Base-by-base conservation (phyloP, 371 early-diverging fungal species). In the Lichtheimia hyalospora region DNA sequence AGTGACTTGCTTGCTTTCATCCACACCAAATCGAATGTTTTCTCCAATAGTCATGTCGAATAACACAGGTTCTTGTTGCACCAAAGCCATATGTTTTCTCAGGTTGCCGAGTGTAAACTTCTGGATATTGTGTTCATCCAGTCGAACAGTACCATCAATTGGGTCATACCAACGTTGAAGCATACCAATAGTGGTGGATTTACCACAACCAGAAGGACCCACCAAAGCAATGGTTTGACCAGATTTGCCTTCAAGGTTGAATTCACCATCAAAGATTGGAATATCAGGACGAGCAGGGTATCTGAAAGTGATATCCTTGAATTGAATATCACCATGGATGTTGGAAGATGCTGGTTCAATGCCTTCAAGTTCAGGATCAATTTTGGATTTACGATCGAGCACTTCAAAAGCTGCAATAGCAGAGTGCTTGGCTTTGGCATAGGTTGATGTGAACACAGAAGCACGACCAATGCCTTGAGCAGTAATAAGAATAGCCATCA, bases 91-190 rank as follows among this genome's bases (percentile, higher is more conserved):
- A 43, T 87, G 80, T 10, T 79, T 60, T 48, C 95, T 86, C n/a
- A 92, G 70, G 41, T 84, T 78, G 18, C 74, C 69, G 39, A 91
- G 68, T 40, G 81, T 67, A 62, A 88, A 82, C 23, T 81, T 75
- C 50, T 75, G 70, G 58, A 92, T 83, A 63, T 92, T 85, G 34
- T 73, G 58, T 23, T 83, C 84, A 64, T 95, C 92, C 8, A 92
- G 59, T 0, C 64, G 67, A 21, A 92, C 81, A 1, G 67, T 54
- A 16, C 94, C 94, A 5, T 69, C 60, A 14, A 53, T 48, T 12
- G 82, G 85, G 67, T 96, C 93, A 66, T 95, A 96, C 75, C 91
- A 91, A 1, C 96, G 87, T 75, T 92, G 87, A 16, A 96, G 63
- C 65, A 95, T 82, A 54, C 85, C 87, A 64, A 95, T 84, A 13